These are phyloP conservation scores for Cucurbitaria berberidis DNA, from an alignment of 2,329 filamentous ascomycete species.

Conservation along the genomic window DNA sequence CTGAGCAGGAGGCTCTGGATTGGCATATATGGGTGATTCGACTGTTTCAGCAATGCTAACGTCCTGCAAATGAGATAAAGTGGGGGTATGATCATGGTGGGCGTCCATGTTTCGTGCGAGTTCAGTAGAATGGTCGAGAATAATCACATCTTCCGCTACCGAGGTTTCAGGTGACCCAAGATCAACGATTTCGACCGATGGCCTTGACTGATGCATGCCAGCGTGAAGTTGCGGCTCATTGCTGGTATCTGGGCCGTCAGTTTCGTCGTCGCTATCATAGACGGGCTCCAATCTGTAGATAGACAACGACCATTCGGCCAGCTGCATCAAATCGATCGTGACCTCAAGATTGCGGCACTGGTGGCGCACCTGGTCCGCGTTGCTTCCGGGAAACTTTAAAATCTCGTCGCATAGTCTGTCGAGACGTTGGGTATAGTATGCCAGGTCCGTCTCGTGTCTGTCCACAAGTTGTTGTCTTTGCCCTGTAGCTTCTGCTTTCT, in stretches of 20 bases:
- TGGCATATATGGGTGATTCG: conserved; percentile 1
- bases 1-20: not conserved
- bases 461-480: conserved; percentile 16
- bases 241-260: not conserved
- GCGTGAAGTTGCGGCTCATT: not conserved
- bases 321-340: conserved; percentile 67
- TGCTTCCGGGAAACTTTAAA: conserved; percentile 55
- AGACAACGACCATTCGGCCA: conserved; percentile 53
- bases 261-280: conserved; percentile 3
- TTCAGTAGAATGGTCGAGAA: not conserved
- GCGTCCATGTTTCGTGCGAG: not conserved
- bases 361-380: conserved; percentile 58
- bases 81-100: not conserved
- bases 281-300: conserved; percentile 24
- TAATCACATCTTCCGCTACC: not conserved
- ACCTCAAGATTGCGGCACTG: conserved; percentile 67
- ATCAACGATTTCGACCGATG: conserved; percentile 20
- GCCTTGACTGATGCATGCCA: not conserved
- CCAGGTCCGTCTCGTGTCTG: conserved; percentile 16
- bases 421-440: conserved; percentile 23
- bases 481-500: conserved; percentile 23
- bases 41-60: conserved; percentile 7
- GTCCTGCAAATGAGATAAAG: conserved; percentile 1
- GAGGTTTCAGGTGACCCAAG: conserved; percentile 23
- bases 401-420: conserved; percentile 30